Conservation (phyloP, 148 eudicot species). For the Oxyria digyna region DNA sequence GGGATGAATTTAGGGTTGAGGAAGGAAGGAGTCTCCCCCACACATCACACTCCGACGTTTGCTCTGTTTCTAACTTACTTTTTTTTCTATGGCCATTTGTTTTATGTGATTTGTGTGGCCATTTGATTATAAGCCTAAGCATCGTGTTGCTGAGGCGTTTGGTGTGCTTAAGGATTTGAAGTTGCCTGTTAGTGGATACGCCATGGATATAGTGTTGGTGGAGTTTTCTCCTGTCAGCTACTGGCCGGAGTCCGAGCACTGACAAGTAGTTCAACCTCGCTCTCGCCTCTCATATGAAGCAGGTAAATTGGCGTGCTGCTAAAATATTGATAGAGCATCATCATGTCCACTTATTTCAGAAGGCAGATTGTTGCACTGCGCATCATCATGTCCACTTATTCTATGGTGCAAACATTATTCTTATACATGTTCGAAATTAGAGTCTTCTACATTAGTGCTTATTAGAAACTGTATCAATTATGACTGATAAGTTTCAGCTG, state of each 20-base stretch:
- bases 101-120: too few species aligned
- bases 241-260: too few species aligned
- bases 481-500: not conserved
- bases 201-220: constrained; percentile 59
- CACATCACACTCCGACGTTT: too few species aligned
- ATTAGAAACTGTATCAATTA: not conserved
- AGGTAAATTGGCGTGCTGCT: too few species aligned
- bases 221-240: constrained; percentile 61
- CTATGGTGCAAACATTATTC: constrained; percentile 70
- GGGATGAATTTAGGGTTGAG: constrained; percentile 57
- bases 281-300: too few species aligned
- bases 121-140: constrained; percentile 58
- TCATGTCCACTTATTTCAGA: too few species aligned
- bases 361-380: too few species aligned
- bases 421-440: constrained; percentile 53
- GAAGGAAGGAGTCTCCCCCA: too few species aligned
- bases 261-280: too few species aligned
- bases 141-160: constrained; percentile 67
- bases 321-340: too few species aligned
- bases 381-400: too few species aligned
- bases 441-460: not conserved
- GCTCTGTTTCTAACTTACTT: not conserved
- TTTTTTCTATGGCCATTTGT: too few species aligned
- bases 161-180: constrained; percentile 68
- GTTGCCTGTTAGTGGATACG: constrained; percentile 73